Percentiles rank a stretch among this genome's conserved stretches.
phyloP scores from a whole-genome alignment of 805 yeast species.

The Ogataea pignaliae region DNA sequence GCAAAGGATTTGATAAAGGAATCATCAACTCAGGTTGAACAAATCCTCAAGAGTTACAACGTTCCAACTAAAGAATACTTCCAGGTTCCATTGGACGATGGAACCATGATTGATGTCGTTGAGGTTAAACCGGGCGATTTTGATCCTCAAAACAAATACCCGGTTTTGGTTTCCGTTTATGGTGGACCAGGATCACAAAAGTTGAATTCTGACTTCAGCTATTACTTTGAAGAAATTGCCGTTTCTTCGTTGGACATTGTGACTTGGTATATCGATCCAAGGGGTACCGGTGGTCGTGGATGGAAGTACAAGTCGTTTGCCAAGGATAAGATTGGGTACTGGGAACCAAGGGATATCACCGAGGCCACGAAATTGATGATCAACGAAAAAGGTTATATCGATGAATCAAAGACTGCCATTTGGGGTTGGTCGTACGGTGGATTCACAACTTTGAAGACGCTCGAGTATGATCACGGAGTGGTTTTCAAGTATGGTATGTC shows the following conservation, averaged over 20 bases:
- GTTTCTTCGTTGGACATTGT: slow-evolving; percentile 55
- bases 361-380: slow-evolving; percentile 49
- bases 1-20: slow-evolving; percentile 15
- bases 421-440: slow-evolving; percentile 99
- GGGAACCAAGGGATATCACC: slow-evolving; percentile 72
- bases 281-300: slow-evolving; percentile 80
- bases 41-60: slow-evolving; percentile 31
- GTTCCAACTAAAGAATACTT: slow-evolving; percentile 47
- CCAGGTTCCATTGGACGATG: slow-evolving; percentile 29
- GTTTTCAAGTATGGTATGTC: slow-evolving; percentile 87
- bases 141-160: slow-evolving; percentile 43
- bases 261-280: slow-evolving; percentile 66
- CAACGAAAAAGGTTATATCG: slow-evolving; percentile 41
- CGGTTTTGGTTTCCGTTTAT: slow-evolving; percentile 63
- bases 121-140: slow-evolving; percentile 62
- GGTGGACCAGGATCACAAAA: slow-evolving; percentile 82
- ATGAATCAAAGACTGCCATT: slow-evolving; percentile 59
- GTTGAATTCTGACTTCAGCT: slow-evolving; percentile 40
- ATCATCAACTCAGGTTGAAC: slow-evolving; percentile 3
- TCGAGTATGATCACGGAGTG: slow-evolving; percentile 73
- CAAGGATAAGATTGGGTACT: slow-evolving; percentile 54
- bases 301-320: slow-evolving; percentile 64
- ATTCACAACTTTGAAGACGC: slow-evolving; percentile 80
- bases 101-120: slow-evolving; percentile 43
- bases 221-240: slow-evolving; percentile 57